phyloP scores from a whole-genome alignment of 2,329 filamentous ascomycete genomes.

The Pyrenophora teres region DNA sequence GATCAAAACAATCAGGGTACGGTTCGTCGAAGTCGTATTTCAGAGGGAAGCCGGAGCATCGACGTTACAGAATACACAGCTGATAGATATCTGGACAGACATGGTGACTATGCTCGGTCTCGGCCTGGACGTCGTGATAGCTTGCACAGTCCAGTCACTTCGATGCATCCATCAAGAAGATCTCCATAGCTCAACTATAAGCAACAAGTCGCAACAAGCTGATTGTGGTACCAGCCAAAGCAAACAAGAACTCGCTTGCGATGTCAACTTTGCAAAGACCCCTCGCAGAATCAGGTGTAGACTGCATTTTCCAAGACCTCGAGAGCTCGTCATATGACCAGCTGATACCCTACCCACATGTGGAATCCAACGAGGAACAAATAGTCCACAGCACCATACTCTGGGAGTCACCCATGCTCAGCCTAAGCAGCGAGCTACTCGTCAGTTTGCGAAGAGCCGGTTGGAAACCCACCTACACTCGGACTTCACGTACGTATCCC shows the following conservation, averaged over 20 bases:
- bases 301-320: neutral
- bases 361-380: neutral
- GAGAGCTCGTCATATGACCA: neutral
- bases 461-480: slow-evolving; percentile 25
- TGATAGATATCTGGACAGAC: neutral
- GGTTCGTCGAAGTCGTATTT: slow-evolving; percentile 18
- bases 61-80: slow-evolving; percentile 27
- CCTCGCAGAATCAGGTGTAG: neutral
- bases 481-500: slow-evolving; percentile 21
- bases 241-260: neutral
- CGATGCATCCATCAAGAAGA: slow-evolving; percentile 1
- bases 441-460: slow-evolving; percentile 18
- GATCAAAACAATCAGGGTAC: neutral
- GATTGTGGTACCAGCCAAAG: slow-evolving; percentile 1
- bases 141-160: neutral
- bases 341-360: neutral
- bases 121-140: neutral
- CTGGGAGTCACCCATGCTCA: slow-evolving; percentile 23
- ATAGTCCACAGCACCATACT: slow-evolving; percentile 22
- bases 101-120: too few species aligned
- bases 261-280: neutral
- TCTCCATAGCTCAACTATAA: neutral
- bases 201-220: neutral
- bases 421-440: slow-evolving; percentile 27
- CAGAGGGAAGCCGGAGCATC: slow-evolving; percentile 19